Conservation (phyloP, 352 stramenopile species). For the Pythium dissimile region DNA sequence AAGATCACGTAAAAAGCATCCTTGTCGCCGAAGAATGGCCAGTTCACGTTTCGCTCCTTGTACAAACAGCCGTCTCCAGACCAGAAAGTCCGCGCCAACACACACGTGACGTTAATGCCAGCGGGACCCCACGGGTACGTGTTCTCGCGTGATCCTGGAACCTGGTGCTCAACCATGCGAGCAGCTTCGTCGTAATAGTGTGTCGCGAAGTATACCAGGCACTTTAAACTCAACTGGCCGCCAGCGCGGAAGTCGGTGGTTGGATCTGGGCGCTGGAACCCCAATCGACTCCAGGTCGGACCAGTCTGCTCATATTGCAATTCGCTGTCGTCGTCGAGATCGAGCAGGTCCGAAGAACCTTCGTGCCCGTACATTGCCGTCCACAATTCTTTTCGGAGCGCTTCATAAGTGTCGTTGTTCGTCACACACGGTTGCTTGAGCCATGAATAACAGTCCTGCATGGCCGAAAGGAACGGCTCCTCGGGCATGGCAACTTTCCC, state of each 20-base stretch:
- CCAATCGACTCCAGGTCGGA: conserved; percentile 74
- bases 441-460: conserved; percentile 62
- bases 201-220: conserved; percentile 76
- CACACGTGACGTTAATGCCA: conserved; percentile 85
- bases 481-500: conserved; percentile 52
- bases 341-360: neutral
- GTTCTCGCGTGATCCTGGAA: conserved; percentile 74
- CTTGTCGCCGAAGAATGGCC: conserved; percentile 63
- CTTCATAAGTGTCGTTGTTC: conserved; percentile 61
- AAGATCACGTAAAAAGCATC: conserved; percentile 79
- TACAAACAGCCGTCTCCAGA: conserved; percentile 66
- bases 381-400: conserved; percentile 59
- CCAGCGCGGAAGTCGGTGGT: conserved; percentile 84
- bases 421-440: conserved; percentile 70
- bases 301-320: conserved; percentile 64
- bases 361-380: conserved; percentile 47
- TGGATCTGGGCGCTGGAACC: conserved; percentile 80
- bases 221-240: conserved; percentile 76
- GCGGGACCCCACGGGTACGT: conserved; percentile 83
- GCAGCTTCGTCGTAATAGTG: conserved; percentile 66
- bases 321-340: neutral
- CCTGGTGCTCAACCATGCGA: conserved; percentile 72
- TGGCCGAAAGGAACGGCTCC: conserved; percentile 46
- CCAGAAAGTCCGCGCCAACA: conserved; percentile 78
- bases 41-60: conserved; percentile 60